Base-by-base conservation (phyloP, 139 green algal genomes). In the Closterium sp. region DNA sequence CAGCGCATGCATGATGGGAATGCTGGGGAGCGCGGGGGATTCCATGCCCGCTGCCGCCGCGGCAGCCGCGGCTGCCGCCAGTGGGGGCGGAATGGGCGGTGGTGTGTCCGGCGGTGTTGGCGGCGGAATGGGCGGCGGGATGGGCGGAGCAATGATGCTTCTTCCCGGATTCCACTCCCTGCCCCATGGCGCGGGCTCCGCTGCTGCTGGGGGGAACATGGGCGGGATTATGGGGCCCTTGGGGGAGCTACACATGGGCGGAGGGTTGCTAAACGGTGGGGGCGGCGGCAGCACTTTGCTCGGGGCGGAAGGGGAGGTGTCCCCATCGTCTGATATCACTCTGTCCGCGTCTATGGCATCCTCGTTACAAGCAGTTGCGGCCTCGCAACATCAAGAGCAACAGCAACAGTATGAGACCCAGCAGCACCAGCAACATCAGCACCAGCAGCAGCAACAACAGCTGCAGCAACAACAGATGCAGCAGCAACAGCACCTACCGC, bases 391-490 rank as follows among this genome's bases (percentile, higher is more conserved):
- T 10, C 28, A 87, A 7, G 19, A 87, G 85, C 85, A 87, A 31
- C 85, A 87, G 22, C 85, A 87, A 87, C 85, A 87, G 21, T 31
- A 87, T 4, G 28, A 87, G 19, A 17, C 28, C 28, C 85, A 87
- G 21, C 85, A 87, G 22, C 85, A 87, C 19, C 85, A 87, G 85
- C 85, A 87, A 24, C 85, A 87, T 22, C 85, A 87, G 21, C 85
- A 87, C 5, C 85, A 87, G 85, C 85, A 87, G 85, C 28, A 87
- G n/a, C n/a, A n/a, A n/a, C n/a, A n/a, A n/a, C n/a, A n/a, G n/a
- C n/a, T n/a, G n/a, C n/a, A n/a, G n/a, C n/a, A n/a, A n/a, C n/a
- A n/a, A n/a, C n/a, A n/a, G n/a, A n/a, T n/a, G n/a, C n/a, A n/a
- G 10, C 28, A 24, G 13, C 85, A 87, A 17, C 28, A 87, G 32